Conservation (phyloP, 1,139 yeast genomes). For the Lodderomyces parapsilosis region DNA sequence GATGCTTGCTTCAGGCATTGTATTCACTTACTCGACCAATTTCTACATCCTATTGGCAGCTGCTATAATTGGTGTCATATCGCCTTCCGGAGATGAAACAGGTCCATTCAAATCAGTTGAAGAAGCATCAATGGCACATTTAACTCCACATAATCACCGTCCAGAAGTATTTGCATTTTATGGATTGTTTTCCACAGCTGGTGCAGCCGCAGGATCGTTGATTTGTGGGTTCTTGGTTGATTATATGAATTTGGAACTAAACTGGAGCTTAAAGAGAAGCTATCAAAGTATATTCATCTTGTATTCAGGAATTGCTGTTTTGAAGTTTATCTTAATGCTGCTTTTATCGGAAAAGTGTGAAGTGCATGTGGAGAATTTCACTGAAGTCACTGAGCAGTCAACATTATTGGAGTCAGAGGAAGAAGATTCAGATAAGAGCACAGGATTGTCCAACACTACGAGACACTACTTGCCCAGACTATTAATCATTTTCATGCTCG, state of each 20-base stretch:
- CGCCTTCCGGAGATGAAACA: constrained; percentile 90
- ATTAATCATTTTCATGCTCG: constrained; percentile 61
- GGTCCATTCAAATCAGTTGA: constrained; percentile 92
- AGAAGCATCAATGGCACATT: constrained; percentile 81
- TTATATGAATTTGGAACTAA: constrained; percentile 29
- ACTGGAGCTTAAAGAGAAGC: constrained; percentile 37
- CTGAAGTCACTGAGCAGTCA: constrained; percentile 8
- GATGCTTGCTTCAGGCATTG: constrained; percentile 70
- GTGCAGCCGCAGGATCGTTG: constrained; percentile 75
- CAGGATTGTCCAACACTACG: constrained; percentile 31
- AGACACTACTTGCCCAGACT: constrained; percentile 37
- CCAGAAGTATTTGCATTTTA: constrained; percentile 77
- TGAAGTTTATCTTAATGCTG: constrained; percentile 55
- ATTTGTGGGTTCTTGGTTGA: constrained; percentile 61
- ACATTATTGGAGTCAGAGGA: constrained; percentile 9
- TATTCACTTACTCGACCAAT: constrained; percentile 52
- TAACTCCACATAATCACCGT: constrained; percentile 63
- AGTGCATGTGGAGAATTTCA: constrained; percentile 15
- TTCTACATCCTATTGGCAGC: constrained; percentile 61
- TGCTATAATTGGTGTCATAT: constrained; percentile 59
- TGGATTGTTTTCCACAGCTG: constrained; percentile 66
- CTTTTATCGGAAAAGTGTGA: constrained; percentile 60
- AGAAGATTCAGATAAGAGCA: constrained; percentile 3
- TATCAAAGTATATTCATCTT: constrained; percentile 59
- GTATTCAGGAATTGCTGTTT: constrained; percentile 56